phyloP scores from a whole-genome alignment of 1,284 basidiomycete genomes.

The Fereydounia khargensis region DNA sequence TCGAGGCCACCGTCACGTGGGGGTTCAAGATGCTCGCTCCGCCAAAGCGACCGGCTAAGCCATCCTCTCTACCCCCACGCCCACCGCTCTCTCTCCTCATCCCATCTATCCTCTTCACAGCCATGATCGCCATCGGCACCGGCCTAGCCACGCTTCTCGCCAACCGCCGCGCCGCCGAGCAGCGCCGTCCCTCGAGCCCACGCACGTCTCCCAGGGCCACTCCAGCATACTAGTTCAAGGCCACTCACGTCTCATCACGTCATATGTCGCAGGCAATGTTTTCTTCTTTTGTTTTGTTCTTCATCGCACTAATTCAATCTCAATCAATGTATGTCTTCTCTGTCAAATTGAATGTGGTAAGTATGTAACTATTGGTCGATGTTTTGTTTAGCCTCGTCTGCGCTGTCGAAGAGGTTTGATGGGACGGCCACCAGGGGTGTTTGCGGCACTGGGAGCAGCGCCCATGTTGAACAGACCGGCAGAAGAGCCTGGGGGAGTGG shows the following conservation, averaged over 20 bases:
- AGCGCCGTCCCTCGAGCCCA: too few species aligned
- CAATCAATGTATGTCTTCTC: too few species aligned
- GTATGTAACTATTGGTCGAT: too few species aligned
- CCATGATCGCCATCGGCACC: constrained; percentile 40
- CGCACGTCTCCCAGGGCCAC: too few species aligned
- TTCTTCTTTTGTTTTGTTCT: too few species aligned
- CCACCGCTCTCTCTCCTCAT: constrained; percentile 42
- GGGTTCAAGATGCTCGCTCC: constrained; percentile 22
- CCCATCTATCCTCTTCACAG: constrained; percentile 42
- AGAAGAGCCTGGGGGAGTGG: constrained; percentile 7
- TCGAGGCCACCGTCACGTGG: constrained; percentile 30
- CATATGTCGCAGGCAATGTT: too few species aligned
- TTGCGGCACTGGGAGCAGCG: constrained; percentile 10
- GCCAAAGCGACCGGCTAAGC: neutral
- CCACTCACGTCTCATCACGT: too few species aligned
- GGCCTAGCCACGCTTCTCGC: constrained; percentile 32
- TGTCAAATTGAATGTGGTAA: too few species aligned
- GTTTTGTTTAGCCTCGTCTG: constrained; percentile 1
- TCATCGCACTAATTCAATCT: too few species aligned
- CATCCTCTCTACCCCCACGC: constrained; percentile 31
- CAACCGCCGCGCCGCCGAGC: constrained; percentile 7
- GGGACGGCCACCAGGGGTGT: constrained; percentile 23
- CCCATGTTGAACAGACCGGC: constrained; percentile 40
- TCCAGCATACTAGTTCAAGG: too few species aligned
- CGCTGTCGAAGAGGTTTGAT: constrained; percentile 43